Base-by-base conservation (phyloP, 805 yeast genomes). In the Kodamaea lidongshanica region DNA sequence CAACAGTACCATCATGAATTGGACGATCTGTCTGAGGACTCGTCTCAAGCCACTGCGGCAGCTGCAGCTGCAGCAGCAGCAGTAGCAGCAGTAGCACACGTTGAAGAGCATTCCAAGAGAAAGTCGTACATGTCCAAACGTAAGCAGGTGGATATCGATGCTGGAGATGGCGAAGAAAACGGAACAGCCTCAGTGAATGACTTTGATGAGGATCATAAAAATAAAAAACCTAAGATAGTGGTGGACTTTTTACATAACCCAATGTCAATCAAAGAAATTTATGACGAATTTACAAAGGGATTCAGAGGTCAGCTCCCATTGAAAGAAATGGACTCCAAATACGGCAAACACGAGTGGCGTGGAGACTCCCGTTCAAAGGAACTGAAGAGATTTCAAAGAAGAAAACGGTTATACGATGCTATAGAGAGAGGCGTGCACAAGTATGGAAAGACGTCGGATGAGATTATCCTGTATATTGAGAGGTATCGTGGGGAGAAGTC, bases 281-380 rank as follows among this genome's bases (percentile, higher is more conserved):
- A 62, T 45, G 68, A 62, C 28, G 70, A 64, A 41, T 64, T 60
- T 42, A 59, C 60, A 29, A 57, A 57, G 28, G 70, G 70, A 5
- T 62, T 61, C 41, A 52, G 61, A 9, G 69, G 68, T 12, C 70
- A 64, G 41, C 55, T 56, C 4, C 66, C 70, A 5, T 46, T 64
- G 25, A 46, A 59, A 24, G 65, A 62, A 25, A 54, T 64, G 58
- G 70, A 64, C 38, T 56, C 53, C 16, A 51, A 60, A 29, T 62
- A 54, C 40, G 70, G 70, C 12, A 64, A 64, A 37, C 56, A 58
- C 38, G 59, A 58, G 31, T 64, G 70, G 70, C 45, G 70, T 30
- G 70, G 70, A 15, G 68, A 64, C 40, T 58, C 66, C 6, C 45
- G 70, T 21, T 59, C 67, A 10, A 64, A 64, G 39, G 68, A 64